Conservation (phyloP, 1,284 basidiomycete genomes). For the Leccinum fallax region DNA sequence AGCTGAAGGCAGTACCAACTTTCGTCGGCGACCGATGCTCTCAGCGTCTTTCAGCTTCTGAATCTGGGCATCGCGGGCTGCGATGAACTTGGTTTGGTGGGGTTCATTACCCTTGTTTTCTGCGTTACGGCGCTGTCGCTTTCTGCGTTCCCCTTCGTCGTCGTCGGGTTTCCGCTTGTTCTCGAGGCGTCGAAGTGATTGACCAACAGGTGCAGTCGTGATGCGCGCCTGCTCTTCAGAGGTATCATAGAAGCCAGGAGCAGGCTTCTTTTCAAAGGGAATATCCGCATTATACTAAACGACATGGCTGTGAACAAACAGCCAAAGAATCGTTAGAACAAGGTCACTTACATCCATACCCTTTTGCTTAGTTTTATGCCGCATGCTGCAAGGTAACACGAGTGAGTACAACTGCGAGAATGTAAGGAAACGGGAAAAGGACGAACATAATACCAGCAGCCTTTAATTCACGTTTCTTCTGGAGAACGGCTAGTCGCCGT, state of each 20-base stretch:
- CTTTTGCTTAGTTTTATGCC: constrained; percentile 91
- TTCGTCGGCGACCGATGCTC: constrained; percentile 87
- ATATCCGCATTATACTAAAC: constrained; percentile 96
- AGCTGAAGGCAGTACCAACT: constrained; percentile 84
- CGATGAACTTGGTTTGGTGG: constrained; percentile 90
- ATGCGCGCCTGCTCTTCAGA: constrained; percentile 92
- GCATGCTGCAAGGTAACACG: constrained; percentile 55
- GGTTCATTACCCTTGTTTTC: constrained; percentile 62
- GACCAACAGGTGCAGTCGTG: constrained; percentile 88
- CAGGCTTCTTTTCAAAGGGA: constrained; percentile 97
- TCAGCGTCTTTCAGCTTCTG: constrained; percentile 97
- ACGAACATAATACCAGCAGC: constrained; percentile 95
- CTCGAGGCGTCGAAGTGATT: constrained; percentile 85
- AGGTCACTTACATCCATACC: constrained; percentile 86
- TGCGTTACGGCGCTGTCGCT: constrained; percentile 72
- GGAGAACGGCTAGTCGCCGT: constrained; percentile 88
- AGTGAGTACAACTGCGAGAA: constrained; percentile 16
- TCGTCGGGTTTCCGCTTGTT: constrained; percentile 93
- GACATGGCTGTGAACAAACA: constrained; percentile 6
- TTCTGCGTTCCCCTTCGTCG: constrained; percentile 84
- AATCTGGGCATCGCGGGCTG: constrained; percentile 94
- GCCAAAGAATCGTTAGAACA: background rate
- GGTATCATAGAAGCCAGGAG: constrained; percentile 96
- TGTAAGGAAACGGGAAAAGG: constrained; percentile 1
- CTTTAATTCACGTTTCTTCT: constrained; percentile 98